Evolutionary conservation across 768 basidiomycete genomes (phyloP), one percentile per base, ranked within the genome.

Genomic region (Tulasnella sp.): DNA sequence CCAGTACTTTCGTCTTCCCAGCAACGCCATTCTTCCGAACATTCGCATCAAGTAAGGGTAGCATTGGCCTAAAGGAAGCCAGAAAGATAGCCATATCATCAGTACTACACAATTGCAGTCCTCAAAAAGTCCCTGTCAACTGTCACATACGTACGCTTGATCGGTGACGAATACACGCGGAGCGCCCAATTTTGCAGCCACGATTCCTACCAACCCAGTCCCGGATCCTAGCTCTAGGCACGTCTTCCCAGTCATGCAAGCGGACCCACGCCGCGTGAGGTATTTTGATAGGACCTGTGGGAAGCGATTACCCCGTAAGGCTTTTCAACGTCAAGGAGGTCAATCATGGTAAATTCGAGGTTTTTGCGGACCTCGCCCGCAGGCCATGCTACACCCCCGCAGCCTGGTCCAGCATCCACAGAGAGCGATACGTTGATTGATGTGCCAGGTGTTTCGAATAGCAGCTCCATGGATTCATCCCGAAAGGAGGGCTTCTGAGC

Each of bases 341-440:
- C 22, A 68, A 73, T 64, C 46, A 55, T 5, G 10, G 38, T 12
- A 21, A 21, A 7, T 31, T 15, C 21, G 25, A 17, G 25, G 41
- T 43, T 43, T 10, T 11, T 21, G 57, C 43, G 5, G 64, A 91
- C 91, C 79, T 90, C 81, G 64, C 91, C 92, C 7, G 92, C 88
- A 3, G 89, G 89, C 92, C 92, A 94, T 2, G 87, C 83, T 41
- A 92, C 79, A 3, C 92, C 92, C 12, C 92, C 92, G 68, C 92
- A 96, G 1, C 92, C 92, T 17, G 88, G 87, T 44, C 82, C 75
- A 7, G 90, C 82, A 68, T 93, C 89, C 2, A 92, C 45, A 19
- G 45, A 48, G n/a, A 48, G 45, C 45, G n/a, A 21, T 5, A 48
- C 7, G 45, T 19, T 27, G 8, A 48, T 19, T 7, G 45, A 27